Evolutionary conservation across 2,329 filamentous ascomycete genomes (phyloP).

Genomic region (Fusarium mangiferae): DNA sequence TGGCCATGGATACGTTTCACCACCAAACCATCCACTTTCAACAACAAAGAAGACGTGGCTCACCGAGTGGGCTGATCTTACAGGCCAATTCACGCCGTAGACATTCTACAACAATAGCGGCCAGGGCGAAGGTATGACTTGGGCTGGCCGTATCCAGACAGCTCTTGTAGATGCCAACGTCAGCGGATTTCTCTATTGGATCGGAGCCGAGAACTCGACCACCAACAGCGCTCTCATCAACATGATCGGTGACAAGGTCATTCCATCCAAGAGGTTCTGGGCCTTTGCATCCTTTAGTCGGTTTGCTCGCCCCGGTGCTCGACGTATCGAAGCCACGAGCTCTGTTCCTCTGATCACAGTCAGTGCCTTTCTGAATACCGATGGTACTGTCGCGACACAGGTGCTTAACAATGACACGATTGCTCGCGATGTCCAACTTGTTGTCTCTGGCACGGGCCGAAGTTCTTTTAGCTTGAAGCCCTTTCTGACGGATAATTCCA

Average conservation of each 20-base stretch:
- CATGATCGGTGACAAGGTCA: neutral
- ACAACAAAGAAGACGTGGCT: neutral
- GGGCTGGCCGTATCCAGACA: neutral
- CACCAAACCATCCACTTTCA: neutral
- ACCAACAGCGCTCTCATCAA: neutral
- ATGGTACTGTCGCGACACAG: neutral
- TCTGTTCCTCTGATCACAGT: neutral
- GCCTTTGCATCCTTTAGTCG: neutral
- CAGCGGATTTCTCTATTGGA: neutral
- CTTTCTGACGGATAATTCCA: neutral
- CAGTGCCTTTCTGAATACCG: neutral
- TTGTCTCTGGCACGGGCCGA: neutral
- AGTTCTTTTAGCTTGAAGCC: neutral
- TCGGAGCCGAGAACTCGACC: neutral
- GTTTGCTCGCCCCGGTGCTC: neutral
- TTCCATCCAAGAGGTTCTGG: neutral
- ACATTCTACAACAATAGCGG: neutral
- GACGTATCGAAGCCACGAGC: neutral
- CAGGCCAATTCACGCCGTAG: neutral
- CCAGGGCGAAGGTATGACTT: neutral
- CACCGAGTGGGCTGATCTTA: neutral
- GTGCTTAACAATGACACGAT: neutral
- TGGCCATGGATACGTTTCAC: neutral
- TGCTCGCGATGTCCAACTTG: neutral
- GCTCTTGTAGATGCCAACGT: neutral